Evolutionary conservation across 75 land plant genomes (phyloP).

Genomic region (Sequoiadendron giganteum): DNA sequence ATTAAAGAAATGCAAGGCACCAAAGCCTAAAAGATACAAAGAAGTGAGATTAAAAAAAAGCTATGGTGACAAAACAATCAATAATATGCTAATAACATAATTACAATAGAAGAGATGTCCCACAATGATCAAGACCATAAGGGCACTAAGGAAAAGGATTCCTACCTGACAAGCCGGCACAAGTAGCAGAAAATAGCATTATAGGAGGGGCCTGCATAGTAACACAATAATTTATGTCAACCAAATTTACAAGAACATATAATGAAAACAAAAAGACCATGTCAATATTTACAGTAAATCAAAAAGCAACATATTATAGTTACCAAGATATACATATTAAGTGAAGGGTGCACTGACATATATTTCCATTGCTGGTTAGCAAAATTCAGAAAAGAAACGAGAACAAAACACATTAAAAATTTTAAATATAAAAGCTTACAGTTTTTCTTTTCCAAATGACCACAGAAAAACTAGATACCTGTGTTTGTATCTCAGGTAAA

Average conservation of each 20-base stretch:
- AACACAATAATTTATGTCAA: not conserved
- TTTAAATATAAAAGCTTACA: not conserved
- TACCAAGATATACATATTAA: not conserved
- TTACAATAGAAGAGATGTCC: not conserved
- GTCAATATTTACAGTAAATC: not conserved
- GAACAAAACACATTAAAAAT: not conserved
- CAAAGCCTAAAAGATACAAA: not conserved
- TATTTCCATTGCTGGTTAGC: not conserved
- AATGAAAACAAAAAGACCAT: not conserved
- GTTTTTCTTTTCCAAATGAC: not conserved
- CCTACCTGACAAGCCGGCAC: conserved; percentile 85
- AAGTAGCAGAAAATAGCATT: conserved; percentile 76
- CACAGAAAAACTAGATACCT: not conserved
- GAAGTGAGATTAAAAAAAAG: not conserved
- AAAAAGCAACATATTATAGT: not conserved
- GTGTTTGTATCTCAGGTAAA: not conserved
- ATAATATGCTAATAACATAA: not conserved
- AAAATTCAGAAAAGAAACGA: not conserved
- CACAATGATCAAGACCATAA: not conserved
- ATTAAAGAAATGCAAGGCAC: not conserved
- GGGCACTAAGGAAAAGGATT: not conserved
- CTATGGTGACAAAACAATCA: not conserved
- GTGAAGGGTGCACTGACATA: not conserved
- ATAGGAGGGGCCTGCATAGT: conserved; percentile 80
- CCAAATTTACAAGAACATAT: not conserved